Base-by-base conservation (phyloP, 139 green algal species). In the Chlorella vulgaris region DNA sequence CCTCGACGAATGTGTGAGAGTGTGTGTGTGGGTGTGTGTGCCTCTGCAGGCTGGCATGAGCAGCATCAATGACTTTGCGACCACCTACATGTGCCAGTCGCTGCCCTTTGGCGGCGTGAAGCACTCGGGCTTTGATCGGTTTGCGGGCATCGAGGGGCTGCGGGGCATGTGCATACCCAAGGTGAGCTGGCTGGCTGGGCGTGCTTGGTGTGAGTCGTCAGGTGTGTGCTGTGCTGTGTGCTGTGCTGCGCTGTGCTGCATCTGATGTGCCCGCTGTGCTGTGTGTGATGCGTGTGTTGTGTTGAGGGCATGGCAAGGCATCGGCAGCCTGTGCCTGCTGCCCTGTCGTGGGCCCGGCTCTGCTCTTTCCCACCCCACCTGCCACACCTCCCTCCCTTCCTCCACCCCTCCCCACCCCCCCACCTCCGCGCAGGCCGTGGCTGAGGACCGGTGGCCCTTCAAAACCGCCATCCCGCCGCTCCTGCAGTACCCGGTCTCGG, bases 31-130 rank as follows among this genome's bases (percentile, higher is more conserved):
- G 28, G 18, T 65, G 38, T 58, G 7, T 43, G n/a, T 33, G 24
- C 19, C 18, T 2, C 21, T 89, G 7, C 80, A 93, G 69, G 93
- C 91, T 7, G 96, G 96, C 85, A 98, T 98, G 95, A 91, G 85
- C 21, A 89, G 85, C 82, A 94, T 98, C 85, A 99, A 99, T 81
- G 96, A 99, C 88, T 99, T 99, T 81, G 91, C 88, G 50, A 92
- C 91, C 28, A 98, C 95, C 51, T 99, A 99, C 88, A 98, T 99
- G 96, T 96, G 92, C 88, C 96, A 99, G 90, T 95, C 90, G 2
- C 92, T 99, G 88, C 96, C 96, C 2, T 99, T 99, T 91, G 96
- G 96, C 35, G 96, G 96, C 35, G 95, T 99, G 36, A 98, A 98
- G 89, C 88, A 97, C 51, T 94, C 84, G 50, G 96, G 96, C 63